These are phyloP conservation scores for Astrothelium macrocarpum DNA, from an alignment of 495 filamentous ascomycete genomes.

Conservation along the genomic window DNA sequence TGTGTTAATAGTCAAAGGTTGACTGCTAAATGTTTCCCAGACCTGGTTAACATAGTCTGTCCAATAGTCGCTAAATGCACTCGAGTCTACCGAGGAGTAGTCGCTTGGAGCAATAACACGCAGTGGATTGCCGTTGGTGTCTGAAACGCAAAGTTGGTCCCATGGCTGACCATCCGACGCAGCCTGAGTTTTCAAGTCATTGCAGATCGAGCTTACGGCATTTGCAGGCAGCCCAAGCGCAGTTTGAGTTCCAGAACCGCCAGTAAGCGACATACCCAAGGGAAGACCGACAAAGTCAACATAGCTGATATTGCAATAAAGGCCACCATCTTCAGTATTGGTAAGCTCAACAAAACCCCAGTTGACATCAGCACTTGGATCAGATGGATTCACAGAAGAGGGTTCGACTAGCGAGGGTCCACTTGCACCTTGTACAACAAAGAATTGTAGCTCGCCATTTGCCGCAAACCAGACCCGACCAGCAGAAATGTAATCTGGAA, in stretches of 20 bases:
- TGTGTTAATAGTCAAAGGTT: slow-evolving; percentile 34
- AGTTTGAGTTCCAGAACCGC: slow-evolving; percentile 25
- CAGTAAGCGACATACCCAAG: slow-evolving; percentile 33
- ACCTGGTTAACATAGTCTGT: slow-evolving; percentile 35
- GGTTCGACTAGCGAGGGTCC: slow-evolving; percentile 35
- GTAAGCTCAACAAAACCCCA: slow-evolving; percentile 43
- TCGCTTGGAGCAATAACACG: slow-evolving; percentile 35
- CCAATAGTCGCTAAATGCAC: slow-evolving; percentile 31
- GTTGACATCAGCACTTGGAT: slow-evolving; percentile 34
- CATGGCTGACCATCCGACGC: slow-evolving; percentile 31
- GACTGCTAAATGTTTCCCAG: slow-evolving; percentile 31
- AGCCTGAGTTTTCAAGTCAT: slow-evolving; percentile 28
- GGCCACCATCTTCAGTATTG: slow-evolving; percentile 28
- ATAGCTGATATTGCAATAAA: slow-evolving; percentile 40
- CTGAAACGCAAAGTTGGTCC: slow-evolving; percentile 31
- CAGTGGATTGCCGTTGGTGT: slow-evolving; percentile 27
- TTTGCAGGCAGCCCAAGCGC: slow-evolving; percentile 29
- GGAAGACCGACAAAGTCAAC: slow-evolving; percentile 41
- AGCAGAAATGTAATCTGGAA: slow-evolving; percentile 34
- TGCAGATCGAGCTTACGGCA: slow-evolving; percentile 32
- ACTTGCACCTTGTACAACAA: slow-evolving; percentile 24
- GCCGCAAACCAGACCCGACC: slow-evolving; percentile 37
- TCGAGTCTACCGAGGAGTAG: slow-evolving; percentile 25
- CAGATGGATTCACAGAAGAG: slow-evolving; percentile 33
- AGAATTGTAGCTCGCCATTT: slow-evolving; percentile 36